Evolutionary conservation across 441 rosid genomes (phyloP).

Genomic region (Eruca vesicaria): DNA sequence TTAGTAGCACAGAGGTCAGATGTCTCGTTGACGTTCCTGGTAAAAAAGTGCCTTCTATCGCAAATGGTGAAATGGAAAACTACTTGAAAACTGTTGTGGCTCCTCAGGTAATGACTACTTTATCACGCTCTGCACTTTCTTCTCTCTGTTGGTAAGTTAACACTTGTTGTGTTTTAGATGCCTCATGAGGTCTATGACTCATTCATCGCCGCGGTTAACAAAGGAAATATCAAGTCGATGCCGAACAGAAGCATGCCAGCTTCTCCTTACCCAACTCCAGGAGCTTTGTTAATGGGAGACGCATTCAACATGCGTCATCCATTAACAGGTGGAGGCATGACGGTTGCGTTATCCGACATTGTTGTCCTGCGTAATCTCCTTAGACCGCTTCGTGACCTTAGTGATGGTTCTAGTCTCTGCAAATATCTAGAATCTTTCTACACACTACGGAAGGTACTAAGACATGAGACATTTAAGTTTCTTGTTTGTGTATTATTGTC

Average conservation of each 20-base stretch:
- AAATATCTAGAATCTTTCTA: slow-evolving; percentile 86
- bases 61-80: slow-evolving; percentile 75
- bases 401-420: slow-evolving; percentile 66
- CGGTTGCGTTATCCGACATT: slow-evolving; percentile 84
- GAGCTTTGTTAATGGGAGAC: slow-evolving; percentile 89
- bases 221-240: slow-evolving; percentile 82
- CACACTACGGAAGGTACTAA: slow-evolving; percentile 78
- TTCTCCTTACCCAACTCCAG: slow-evolving; percentile 80
- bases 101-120: slow-evolving; percentile 62
- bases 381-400: slow-evolving; percentile 61
- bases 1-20: slow-evolving; percentile 79
- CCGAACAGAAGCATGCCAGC: slow-evolving; percentile 99
- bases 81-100: slow-evolving; percentile 80
- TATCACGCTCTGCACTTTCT: neutral
- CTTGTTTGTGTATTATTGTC: neutral
- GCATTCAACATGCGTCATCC: slow-evolving; percentile 99
- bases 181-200: slow-evolving; percentile 68
- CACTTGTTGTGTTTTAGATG: slow-evolving; percentile 43
- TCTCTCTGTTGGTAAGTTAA: neutral
- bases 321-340: slow-evolving; percentile 96
- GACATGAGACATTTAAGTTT: neutral
- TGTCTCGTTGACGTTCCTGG: slow-evolving; percentile 89
- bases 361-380: slow-evolving; percentile 78
- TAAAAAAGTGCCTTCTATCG: slow-evolving; percentile 80
- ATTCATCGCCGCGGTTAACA: slow-evolving; percentile 72